Evolutionary conservation across 441 rosid genomes (phyloP), one percentile per base, ranked within the genome.

Genomic region (Populus hybrid): DNA sequence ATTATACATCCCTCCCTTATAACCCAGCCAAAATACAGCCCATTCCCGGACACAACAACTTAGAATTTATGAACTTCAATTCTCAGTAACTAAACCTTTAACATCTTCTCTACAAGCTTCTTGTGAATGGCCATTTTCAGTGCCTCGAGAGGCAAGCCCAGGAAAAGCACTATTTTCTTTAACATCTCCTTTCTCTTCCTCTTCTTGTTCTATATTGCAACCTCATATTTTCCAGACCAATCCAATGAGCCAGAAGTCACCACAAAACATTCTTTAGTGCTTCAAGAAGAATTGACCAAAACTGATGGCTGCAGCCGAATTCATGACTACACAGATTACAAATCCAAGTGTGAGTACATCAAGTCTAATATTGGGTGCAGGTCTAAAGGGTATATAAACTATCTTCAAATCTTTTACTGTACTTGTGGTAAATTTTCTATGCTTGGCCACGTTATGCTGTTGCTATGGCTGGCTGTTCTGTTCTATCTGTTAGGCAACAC

Each of bases 401-500:
- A 92, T 80, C 99, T 93, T 80, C 82, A 85, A 81, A 85, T 95
- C 70, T 95, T 86, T 81, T 93, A 90, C 32, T 95, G 98, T 80
- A 81, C 84, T 69, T 92, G 84, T 73, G 95, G 95, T 28, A 46
- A 82, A 35, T 80, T 78, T 73, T 86, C 90, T 35, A n/a, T 88
- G n/a, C 84, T 88, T 61, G 98, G 95, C 4, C 81, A 87, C 75
- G 73, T 61, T 40, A 59, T 89, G 26, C 85, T 92, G 67, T 81
- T 87, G 16, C 69, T 84, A 10, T 93, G 98, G 99, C 90, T 95
- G 4, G 54, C 83, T 74, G 88, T 92, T 80, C 80, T 93, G 74
- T 95, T 95, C 86, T 93, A 93, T 81, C 80, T 95, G 32, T 70
- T 95, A 36, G 98, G 99, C 38, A 89, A 92, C 84, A 93, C 99